These are phyloP conservation scores for Paecilomyces sp. DNA, from an alignment of 2,329 filamentous ascomycete species.

Conservation along the genomic window DNA sequence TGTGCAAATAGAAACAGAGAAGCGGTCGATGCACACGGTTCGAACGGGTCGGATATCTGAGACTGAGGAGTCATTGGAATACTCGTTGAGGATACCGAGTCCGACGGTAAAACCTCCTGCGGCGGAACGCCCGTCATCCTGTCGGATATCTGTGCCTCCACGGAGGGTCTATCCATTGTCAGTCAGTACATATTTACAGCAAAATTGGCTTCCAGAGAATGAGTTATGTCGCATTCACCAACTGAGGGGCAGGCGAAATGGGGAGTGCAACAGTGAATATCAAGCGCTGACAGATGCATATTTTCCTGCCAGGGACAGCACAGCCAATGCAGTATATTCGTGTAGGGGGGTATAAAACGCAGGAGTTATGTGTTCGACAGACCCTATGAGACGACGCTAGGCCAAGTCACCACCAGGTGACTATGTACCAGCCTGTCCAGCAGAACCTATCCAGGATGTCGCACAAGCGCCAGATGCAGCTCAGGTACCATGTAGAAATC, in stretches of 20 bases:
- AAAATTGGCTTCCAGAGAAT: not conserved
- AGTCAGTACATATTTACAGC: not conserved
- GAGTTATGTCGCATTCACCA: not conserved
- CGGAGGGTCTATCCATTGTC: not conserved
- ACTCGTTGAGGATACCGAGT: slow-evolving; percentile 50
- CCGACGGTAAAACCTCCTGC: slow-evolving; percentile 54
- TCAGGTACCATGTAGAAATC: not conserved
- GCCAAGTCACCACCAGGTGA: not conserved
- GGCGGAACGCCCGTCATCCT: slow-evolving; percentile 54
- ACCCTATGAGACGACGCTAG: not conserved
- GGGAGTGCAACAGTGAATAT: not conserved
- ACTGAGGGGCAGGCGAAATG: slow-evolving; percentile 6
- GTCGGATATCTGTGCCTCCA: not conserved
- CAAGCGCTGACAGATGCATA: not conserved
- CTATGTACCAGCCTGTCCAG: not conserved
- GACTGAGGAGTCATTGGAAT: slow-evolving; percentile 36
- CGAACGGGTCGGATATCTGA: slow-evolving; percentile 51
- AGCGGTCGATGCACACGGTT: slow-evolving; percentile 83
- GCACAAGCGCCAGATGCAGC: slow-evolving; percentile 2
- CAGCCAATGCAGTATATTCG: not conserved
- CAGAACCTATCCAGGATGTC: not conserved
- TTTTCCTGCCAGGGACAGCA: not conserved
- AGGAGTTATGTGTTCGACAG: not conserved
- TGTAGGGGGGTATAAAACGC: not conserved
- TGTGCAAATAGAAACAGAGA: slow-evolving; percentile 86